These are phyloP conservation scores for Lichtheimia corymbifera DNA, from an alignment of 371 early-diverging fungal genomes.

Conservation along the genomic window DNA sequence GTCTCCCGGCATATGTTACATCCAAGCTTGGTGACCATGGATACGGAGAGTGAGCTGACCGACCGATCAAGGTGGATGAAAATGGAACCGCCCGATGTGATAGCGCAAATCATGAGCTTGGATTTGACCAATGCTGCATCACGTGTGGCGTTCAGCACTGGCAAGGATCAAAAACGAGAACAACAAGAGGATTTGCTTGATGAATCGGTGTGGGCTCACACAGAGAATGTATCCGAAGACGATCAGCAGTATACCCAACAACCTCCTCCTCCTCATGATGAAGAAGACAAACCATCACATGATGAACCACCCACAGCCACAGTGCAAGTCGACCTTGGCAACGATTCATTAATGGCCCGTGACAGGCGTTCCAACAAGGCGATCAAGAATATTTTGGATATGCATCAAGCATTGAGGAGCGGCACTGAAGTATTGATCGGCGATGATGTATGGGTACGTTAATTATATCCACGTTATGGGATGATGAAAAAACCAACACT, in stretches of 20 bases:
- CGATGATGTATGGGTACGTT: conserved; percentile 53
- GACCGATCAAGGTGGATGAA: conserved; percentile 66
- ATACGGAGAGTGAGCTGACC: conserved; percentile 51
- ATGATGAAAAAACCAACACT: too few species aligned
- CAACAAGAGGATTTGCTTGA: conserved; percentile 31
- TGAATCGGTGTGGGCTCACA: conserved; percentile 30
- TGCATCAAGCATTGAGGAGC: conserved; percentile 53
- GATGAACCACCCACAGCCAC: neutral
- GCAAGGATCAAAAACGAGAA: conserved; percentile 11
- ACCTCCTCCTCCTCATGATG: too few species aligned
- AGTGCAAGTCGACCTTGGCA: neutral
- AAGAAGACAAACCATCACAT: neutral
- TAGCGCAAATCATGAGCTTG: conserved; percentile 65
- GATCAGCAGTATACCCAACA: neutral
- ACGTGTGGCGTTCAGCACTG: conserved; percentile 41
- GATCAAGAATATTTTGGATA: conserved; percentile 39
- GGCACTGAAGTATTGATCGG: conserved; percentile 54
- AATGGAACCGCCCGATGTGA: conserved; percentile 67
- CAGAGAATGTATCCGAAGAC: conserved; percentile 8
- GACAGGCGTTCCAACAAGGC: conserved; percentile 11
- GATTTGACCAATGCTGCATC: conserved; percentile 63
- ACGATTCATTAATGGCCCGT: too few species aligned
- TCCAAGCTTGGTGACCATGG: conserved; percentile 55
- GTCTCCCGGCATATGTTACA: conserved; percentile 64
- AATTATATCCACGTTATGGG: neutral